These are phyloP conservation scores for Ganoderma leucocontextum DNA, from an alignment of 1,284 basidiomycete species.

Conservation along the genomic window DNA sequence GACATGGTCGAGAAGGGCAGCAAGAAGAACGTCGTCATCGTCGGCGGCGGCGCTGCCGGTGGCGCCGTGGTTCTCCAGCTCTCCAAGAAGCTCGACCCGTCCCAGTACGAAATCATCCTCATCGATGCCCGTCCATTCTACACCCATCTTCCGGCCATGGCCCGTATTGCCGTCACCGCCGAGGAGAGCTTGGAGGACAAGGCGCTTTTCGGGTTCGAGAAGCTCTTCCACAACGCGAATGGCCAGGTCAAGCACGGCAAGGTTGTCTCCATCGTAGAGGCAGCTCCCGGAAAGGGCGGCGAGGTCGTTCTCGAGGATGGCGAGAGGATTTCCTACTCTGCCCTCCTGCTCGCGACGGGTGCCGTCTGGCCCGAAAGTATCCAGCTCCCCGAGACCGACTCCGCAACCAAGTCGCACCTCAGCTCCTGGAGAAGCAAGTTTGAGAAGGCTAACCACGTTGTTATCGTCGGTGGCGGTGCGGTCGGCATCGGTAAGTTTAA, in stretches of 20 bases:
- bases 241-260: constrained; percentile 54
- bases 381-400: constrained; percentile 52
- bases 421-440: constrained; percentile 54
- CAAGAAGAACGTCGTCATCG: constrained; percentile 47
- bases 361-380: constrained; percentile 60
- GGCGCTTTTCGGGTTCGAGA: constrained; percentile 52
- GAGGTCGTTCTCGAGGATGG: constrained; percentile 55
- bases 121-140: constrained; percentile 46
- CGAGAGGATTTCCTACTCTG: constrained; percentile 56
- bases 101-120: constrained; percentile 45
- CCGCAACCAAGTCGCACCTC: constrained; percentile 50
- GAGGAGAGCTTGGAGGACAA: constrained; percentile 45
- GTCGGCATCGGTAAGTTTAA: constrained; percentile 61
- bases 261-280: constrained; percentile 53
- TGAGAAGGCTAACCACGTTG: constrained; percentile 55
- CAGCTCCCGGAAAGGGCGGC: constrained; percentile 48
- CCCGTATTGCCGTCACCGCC: constrained; percentile 45
- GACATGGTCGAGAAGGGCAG: constrained; percentile 36
- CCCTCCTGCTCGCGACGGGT: constrained; percentile 68
- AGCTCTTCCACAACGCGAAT: constrained; percentile 54
- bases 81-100: constrained; percentile 43
- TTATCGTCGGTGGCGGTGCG: constrained; percentile 69
- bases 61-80: constrained; percentile 41
- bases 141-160: constrained; percentile 43
- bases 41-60: constrained; percentile 49